phyloP scores from a whole-genome alignment of 108 stramenopile genomes.

The Chaetoceros tenuissimus region DNA sequence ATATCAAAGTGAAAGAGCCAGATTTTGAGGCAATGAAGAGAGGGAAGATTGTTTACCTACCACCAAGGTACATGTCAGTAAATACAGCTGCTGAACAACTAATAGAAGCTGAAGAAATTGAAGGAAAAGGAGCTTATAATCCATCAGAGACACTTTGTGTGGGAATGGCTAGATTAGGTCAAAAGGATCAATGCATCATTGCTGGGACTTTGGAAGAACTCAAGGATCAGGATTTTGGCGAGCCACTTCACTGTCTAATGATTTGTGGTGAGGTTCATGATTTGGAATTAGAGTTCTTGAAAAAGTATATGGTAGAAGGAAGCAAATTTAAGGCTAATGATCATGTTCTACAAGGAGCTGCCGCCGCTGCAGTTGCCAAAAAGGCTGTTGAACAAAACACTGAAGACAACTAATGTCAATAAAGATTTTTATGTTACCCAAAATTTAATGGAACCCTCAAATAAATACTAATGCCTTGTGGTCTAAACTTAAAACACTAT shows the following conservation, averaged over 20 bases:
- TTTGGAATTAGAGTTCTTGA: slow-evolving; percentile 81
- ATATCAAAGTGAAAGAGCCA: slow-evolving; percentile 98
- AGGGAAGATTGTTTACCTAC: slow-evolving; percentile 81
- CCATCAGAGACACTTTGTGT: slow-evolving; percentile 71
- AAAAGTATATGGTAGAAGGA: slow-evolving; percentile 56
- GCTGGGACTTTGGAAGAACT: slow-evolving; percentile 91
- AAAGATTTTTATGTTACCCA: no score
- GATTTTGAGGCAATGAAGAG: slow-evolving; percentile 94
- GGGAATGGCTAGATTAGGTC: slow-evolving; percentile 92
- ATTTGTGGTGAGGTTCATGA: slow-evolving; percentile 93
- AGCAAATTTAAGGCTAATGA: slow-evolving; percentile 45
- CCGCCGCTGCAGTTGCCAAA: neutral
- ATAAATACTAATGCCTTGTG: no score
- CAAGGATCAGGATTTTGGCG: slow-evolving; percentile 81
- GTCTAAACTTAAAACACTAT: no score
- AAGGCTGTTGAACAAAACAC: no score
- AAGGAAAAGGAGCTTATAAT: slow-evolving; percentile 54
- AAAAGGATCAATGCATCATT: slow-evolving; percentile 82
- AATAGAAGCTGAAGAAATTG: slow-evolving; percentile 75
- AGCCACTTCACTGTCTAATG: slow-evolving; percentile 91
- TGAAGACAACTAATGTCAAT: no score
- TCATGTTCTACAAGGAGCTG: neutral
- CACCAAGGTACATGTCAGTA: slow-evolving; percentile 98
- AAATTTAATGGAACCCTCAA: no score
- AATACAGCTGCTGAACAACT: slow-evolving; percentile 87